Percentiles rank a stretch among this genome's conserved stretches.
Evolutionary conservation across 768 basidiomycete genomes (phyloP).

Genomic region (Rhizopogon vesiculosus): DNA sequence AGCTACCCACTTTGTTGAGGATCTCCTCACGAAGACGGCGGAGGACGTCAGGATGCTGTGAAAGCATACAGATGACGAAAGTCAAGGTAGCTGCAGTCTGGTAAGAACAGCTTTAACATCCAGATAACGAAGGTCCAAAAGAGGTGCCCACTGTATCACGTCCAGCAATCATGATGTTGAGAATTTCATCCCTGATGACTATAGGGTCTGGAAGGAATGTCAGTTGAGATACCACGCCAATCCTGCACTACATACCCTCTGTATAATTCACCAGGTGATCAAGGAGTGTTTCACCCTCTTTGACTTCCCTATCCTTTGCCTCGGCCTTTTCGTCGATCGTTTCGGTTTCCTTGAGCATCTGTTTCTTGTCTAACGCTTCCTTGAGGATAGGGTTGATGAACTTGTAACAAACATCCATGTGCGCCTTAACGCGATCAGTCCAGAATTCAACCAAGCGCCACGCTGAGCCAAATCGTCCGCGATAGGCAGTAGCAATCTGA

Average conservation of each 20-base stretch:
- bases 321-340: conserved; percentile 4
- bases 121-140: background rate
- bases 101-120: background rate
- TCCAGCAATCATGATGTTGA: conserved; percentile 34
- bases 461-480: conserved; percentile 30
- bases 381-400: conserved; percentile 46
- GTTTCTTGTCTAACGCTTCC: conserved; percentile 35
- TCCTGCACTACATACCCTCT: conserved; percentile 32
- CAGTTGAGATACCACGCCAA: background rate
- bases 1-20: conserved; percentile 19
- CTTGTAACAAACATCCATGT: conserved; percentile 36
- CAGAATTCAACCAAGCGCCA: conserved; percentile 46
- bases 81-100: conserved; percentile 28
- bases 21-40: conserved; percentile 27
- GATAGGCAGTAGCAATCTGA: conserved; percentile 27
- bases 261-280: conserved; percentile 53
- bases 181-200: conserved; percentile 29
- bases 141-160: conserved; percentile 25
- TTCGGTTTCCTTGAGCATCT: conserved; percentile 8
- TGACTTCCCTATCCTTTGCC: conserved; percentile 20
- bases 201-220: conserved; percentile 18
- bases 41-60: conserved; percentile 23
- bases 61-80: conserved; percentile 23
- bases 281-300: conserved; percentile 41
- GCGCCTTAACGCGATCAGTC: conserved; percentile 33